phyloP scores from a whole-genome alignment of 2,329 filamentous ascomycete genomes.

The Calonectria fujianensis region DNA sequence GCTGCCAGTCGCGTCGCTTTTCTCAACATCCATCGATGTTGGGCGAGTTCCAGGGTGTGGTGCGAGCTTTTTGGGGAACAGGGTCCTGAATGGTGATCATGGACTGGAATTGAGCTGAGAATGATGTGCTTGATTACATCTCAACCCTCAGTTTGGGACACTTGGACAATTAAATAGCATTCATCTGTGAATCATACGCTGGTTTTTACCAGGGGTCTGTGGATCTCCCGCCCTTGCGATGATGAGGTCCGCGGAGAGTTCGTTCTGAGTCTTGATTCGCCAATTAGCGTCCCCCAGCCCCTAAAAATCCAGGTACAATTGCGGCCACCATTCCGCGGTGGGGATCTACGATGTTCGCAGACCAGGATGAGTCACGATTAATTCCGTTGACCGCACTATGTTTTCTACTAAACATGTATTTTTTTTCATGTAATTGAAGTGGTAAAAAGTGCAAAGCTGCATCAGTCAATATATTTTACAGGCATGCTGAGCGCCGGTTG shows the following conservation, averaged over 20 bases:
- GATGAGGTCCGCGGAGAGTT: not conserved
- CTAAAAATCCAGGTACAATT: not conserved
- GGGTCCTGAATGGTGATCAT: too few species aligned
- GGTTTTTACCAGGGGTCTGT: not conserved
- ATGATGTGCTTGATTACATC: not conserved
- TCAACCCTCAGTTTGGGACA: not conserved
- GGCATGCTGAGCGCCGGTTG: not conserved
- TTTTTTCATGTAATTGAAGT: not conserved
- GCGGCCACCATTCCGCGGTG: constrained; percentile 10
- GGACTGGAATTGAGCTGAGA: too few species aligned
- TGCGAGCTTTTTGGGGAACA: not conserved
- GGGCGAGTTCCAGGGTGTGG: too few species aligned
- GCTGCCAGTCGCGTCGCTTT: not conserved
- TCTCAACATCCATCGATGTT: not conserved
- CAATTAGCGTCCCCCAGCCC: constrained; percentile 3
- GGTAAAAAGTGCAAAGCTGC: not conserved
- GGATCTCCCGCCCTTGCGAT: constrained; percentile 9
- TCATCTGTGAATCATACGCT: not conserved
- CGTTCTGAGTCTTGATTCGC: not conserved
- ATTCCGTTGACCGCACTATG: not conserved
- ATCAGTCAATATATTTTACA: not conserved
- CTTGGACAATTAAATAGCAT: not conserved
- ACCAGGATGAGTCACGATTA: constrained; percentile 5
- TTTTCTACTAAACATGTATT: not conserved
- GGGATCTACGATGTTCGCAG: not conserved